Conservation (phyloP, 2,329 filamentous ascomycete species). For the Zarea fungicola region DNA sequence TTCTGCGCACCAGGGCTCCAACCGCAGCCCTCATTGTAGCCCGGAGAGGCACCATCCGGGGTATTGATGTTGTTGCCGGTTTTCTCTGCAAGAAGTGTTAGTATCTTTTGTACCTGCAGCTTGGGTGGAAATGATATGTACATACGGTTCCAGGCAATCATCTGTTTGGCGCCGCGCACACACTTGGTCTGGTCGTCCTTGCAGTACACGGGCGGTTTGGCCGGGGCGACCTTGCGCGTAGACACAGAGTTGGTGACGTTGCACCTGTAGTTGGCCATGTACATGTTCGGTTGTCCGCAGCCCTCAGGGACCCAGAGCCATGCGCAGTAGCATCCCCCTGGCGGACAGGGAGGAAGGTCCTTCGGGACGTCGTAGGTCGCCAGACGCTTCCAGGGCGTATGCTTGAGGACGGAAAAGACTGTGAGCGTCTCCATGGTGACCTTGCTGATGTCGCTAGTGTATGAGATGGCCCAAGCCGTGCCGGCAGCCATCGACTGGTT, state of each 20-base stretch:
- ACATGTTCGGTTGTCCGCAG: constrained; percentile 21
- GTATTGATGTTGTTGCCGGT: too few relatives aligned
- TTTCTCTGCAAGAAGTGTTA: too few relatives aligned
- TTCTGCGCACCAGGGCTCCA: too few relatives aligned
- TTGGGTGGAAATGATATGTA: too few relatives aligned
- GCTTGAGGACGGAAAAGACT: constrained; percentile 41
- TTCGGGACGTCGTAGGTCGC: constrained; percentile 19
- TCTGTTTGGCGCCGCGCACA: constrained; percentile 41
- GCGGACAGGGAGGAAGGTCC: constrained; percentile 20
- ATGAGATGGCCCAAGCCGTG: constrained; percentile 46
- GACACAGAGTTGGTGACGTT: constrained; percentile 37
- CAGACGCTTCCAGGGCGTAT: constrained; percentile 23
- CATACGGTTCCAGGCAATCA: constrained; percentile 39
- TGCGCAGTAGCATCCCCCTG: constrained; percentile 21
- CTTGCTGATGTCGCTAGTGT: constrained; percentile 39
- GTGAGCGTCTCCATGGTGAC: constrained; percentile 48
- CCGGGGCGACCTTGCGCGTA: constrained; percentile 30
- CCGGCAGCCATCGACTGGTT: constrained; percentile 38
- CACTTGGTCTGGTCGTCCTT: constrained; percentile 33
- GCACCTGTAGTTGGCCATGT: constrained; percentile 44
- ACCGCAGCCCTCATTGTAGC: too few relatives aligned
- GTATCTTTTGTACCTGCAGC: too few relatives aligned
- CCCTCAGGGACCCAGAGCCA: constrained; percentile 22
- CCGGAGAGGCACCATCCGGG: too few relatives aligned
- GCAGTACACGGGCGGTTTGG: constrained; percentile 36